Evolutionary conservation across 2,329 filamentous ascomycete genomes (phyloP).

Genomic region (Curvularia lunata): DNA sequence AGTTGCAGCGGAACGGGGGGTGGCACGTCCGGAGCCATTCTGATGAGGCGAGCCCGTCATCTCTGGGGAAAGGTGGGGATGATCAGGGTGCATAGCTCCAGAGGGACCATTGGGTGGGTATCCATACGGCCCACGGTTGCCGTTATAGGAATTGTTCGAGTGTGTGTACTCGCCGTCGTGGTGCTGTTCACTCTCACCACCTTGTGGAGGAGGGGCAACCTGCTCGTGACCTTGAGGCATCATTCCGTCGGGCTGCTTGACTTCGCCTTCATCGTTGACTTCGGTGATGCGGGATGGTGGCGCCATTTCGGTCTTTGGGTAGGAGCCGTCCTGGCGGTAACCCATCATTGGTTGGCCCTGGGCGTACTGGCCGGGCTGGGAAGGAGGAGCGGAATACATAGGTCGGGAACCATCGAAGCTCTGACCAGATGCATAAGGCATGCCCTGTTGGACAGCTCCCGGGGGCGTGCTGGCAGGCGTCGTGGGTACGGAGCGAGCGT

Average conservation of each 20-base stretch:
- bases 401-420: conserved; percentile 78
- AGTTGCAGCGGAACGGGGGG: conserved; percentile 77
- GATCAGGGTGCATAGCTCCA: conserved; percentile 71
- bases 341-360: conserved; percentile 69
- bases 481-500: conserved; percentile 82
- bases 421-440: conserved; percentile 76
- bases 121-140: conserved; percentile 75
- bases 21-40: conserved; percentile 81
- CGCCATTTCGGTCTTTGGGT: conserved; percentile 87
- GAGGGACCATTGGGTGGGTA: conserved; percentile 73
- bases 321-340: conserved; percentile 59
- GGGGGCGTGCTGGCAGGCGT: conserved; percentile 93
- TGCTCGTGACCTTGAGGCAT: conserved; percentile 56
- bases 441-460: conserved; percentile 77
- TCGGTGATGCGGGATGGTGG: conserved; percentile 73
- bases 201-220: conserved; percentile 61
- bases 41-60: conserved; percentile 86
- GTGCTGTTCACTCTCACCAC: conserved; percentile 76
- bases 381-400: conserved; percentile 75
- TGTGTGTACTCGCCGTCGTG: conserved; percentile 87
- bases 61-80: conserved; percentile 78
- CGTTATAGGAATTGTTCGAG: conserved; percentile 72
- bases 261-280: conserved; percentile 65
- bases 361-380: conserved; percentile 72
- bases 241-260: conserved; percentile 70